Evolutionary conservation across 768 basidiomycete species (phyloP), one percentile per base, ranked within the genome.

Genomic region (Amylocystis lapponica): DNA sequence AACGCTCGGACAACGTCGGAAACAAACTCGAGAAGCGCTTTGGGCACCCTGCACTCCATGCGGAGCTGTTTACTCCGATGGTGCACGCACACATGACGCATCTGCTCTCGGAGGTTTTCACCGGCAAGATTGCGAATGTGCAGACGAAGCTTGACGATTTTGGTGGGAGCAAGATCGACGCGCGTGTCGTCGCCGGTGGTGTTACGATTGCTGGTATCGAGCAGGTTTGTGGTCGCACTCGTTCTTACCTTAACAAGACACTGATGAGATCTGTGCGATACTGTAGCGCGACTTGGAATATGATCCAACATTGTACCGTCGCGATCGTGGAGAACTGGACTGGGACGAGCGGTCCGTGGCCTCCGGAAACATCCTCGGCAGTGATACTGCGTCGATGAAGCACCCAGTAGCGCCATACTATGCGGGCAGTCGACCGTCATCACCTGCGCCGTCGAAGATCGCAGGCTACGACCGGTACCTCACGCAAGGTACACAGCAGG

Each of bases 21-120:
- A 75, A 85, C 57, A 77, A 86, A 26, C 77, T 98, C 23, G 83
- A 83, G 67, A 91, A 83, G 60, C 83, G 95, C 22, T 99, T 98
- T 66, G 88, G 94, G 1, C 96, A 99, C 61, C 94, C 96, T 1
- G 87, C 93, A 13, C 71, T 99, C 36, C 80, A 92, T 52, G 65
- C 76, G 11, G 90, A 94, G 41, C 72, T 95, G 35, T 88, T 93
- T 65, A 90, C 88, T 5, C 89, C 86, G 0, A 86, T 89, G 86
- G 61, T 92, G 39, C 89, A 90, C 53, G 80, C 83, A 49, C 83
- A 81, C 62, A 86, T 90, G 85, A 82, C 87, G 76, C 82, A 76
- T 6, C 66, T 92, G 19, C 68, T 92, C 17, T 64, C 69, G 27
- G 76, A 90, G 47, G 85, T 92, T 21, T 92, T 89, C 57, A 66